Conservation (phyloP, 2,329 filamentous ascomycete genomes). For the Metarhizium brunneum region DNA sequence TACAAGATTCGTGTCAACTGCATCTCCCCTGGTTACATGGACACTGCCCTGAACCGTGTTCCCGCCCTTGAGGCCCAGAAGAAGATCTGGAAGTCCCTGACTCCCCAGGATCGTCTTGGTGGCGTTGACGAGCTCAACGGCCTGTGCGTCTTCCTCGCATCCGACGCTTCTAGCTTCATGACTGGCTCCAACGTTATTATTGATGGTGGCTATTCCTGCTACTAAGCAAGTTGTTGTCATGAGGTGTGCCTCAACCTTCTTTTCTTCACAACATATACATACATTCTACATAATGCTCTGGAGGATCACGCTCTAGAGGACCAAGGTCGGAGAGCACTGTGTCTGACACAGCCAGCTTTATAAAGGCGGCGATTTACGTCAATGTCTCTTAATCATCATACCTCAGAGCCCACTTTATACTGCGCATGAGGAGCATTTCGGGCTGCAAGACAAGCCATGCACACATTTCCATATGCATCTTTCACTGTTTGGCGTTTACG, state of each 20-base stretch:
- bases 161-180: constrained; percentile 66
- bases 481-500: constrained; percentile 7
- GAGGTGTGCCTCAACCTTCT: not conserved
- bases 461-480: not conserved
- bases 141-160: constrained; percentile 66
- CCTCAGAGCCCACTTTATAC: not conserved
- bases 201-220: constrained; percentile 60
- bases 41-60: constrained; percentile 72
- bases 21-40: constrained; percentile 81
- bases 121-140: constrained; percentile 69
- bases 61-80: constrained; percentile 72
- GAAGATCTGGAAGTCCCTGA: constrained; percentile 68
- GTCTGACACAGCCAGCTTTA: not conserved
- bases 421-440: not conserved
- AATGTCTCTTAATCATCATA: not conserved
- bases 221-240: constrained; percentile 28
- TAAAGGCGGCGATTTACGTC: not conserved
- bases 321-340: not conserved
- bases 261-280: not conserved
- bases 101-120: constrained; percentile 65
- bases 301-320: not conserved
- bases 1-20: constrained; percentile 74
- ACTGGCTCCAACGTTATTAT: constrained; percentile 66
- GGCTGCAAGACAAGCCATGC: not conserved
- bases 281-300: not conserved